These are phyloP conservation scores for Phytophthora idaei DNA, from an alignment of 352 stramenopile species.

Conservation along the genomic window DNA sequence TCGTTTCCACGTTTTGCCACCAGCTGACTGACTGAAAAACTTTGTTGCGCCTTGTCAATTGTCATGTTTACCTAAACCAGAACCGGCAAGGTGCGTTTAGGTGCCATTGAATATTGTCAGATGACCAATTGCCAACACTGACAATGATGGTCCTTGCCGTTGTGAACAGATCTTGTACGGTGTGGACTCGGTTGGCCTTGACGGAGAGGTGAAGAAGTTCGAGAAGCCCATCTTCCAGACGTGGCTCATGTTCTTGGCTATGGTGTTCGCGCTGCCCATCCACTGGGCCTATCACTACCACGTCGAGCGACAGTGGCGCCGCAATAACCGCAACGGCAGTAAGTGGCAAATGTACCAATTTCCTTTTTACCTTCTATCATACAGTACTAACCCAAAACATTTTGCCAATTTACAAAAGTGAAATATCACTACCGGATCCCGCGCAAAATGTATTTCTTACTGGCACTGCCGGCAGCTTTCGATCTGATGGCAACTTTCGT, in stretches of 20 bases:
- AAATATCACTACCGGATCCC: constrained; percentile 86
- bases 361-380: not conserved
- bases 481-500: constrained; percentile 94
- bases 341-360: constrained; percentile 31
- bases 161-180: constrained; percentile 91
- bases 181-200: constrained; percentile 87
- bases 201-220: constrained; percentile 92
- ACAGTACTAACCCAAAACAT: not conserved
- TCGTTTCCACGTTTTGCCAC: not conserved
- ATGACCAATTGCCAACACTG: constrained; percentile 12
- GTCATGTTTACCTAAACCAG: constrained; percentile 29
- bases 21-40: constrained; percentile 7
- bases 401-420: constrained; percentile 35
- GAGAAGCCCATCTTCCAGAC: constrained; percentile 96
- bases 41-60: constrained; percentile 6
- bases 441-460: constrained; percentile 93
- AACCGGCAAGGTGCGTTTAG: constrained; percentile 62
- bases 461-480: constrained; percentile 93
- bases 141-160: not conserved
- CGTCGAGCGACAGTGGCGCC: constrained; percentile 72
- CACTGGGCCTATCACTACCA: constrained; percentile 89
- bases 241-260: constrained; percentile 97
- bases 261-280: constrained; percentile 94
- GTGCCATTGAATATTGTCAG: not conserved
- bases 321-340: constrained; percentile 62